These are phyloP conservation scores for Pigoraptor vietnamica DNA, from an alignment of 78 protist genomes.

Conservation along the genomic window DNA sequence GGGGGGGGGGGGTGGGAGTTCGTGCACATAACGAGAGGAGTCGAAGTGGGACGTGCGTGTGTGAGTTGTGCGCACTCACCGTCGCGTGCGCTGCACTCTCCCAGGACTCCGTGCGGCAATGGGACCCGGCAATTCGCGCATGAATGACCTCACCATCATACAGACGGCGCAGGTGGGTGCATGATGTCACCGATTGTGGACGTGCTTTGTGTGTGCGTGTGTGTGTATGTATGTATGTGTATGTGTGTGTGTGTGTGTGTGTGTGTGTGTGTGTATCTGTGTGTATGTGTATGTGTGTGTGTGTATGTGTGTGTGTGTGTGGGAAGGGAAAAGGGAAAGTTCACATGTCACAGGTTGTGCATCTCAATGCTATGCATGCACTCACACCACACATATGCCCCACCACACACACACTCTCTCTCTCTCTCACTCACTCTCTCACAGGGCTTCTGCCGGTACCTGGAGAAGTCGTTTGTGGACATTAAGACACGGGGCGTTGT, in stretches of 20 bases:
- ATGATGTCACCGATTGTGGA: neutral
- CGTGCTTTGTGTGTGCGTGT: neutral
- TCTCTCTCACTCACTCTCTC: neutral
- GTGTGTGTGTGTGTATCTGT: neutral
- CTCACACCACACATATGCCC: too few relatives aligned
- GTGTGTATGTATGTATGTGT: neutral
- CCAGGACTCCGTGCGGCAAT: constrained; percentile 87
- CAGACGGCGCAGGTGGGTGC: neutral
- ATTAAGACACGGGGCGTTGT: constrained; percentile 13
- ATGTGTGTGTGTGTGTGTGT: neutral
- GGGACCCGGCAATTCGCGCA: constrained; percentile 85
- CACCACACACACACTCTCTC: neutral
- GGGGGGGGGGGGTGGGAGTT: neutral
- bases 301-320: neutral
- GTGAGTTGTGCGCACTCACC: neutral
- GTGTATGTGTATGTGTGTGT: neutral
- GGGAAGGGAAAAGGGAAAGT: neutral
- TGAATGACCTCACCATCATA: constrained; percentile 86
- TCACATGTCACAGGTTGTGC: too few relatives aligned
- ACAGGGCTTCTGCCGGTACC: neutral
- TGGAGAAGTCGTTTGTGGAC: neutral
- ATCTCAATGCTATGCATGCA: too few relatives aligned
- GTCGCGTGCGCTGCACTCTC: neutral
- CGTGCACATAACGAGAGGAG: too few relatives aligned
- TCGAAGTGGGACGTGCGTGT: neutral